Base-by-base conservation (phyloP, 2,329 filamentous ascomycete genomes). In the Xylaria sp. region DNA sequence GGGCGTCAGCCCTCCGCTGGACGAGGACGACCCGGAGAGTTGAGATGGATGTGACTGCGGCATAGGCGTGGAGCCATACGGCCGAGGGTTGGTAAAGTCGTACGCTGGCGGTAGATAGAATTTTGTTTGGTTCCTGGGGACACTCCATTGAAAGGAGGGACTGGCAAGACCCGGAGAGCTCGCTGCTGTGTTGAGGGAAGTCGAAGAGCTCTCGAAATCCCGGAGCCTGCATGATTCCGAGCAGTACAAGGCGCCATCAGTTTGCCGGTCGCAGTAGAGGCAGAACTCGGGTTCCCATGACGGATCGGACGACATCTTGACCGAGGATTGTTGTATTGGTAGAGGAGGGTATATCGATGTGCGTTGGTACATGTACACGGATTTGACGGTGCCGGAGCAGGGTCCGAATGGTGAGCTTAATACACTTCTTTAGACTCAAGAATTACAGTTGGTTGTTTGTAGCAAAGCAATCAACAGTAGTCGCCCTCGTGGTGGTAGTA, bases 211-310 rank as follows among this genome's bases (percentile, higher is more conserved):
- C 81, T 97, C 94, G 75, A 95, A 90, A 82, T 97, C 94, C 73
- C 93, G 92, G 53, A 97, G 86, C 73, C 93, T 89, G 87, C 94
- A 97, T 36, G 92, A 89, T 83, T 97, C 94, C 56, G 93, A 97
- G 87, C 94, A 97, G 86, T 97, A 97, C 73, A 92, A 89, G 70
- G 90, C 90, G 65, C 90, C 90, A 72, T 92, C 88, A 69, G 92
- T 94, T 83, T 97, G 93, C 83, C 92, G 91, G 83, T 97, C 94
- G 85, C 94, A 97, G 84, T 92, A 90, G 76, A 97, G 89, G 86
- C 94, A 97, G 88, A 93, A 97, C 82, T 97, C 91, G 81, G 92
- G 93, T 76, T 92, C 92, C 93, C 94, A 97, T 77, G 77, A 76
- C 46, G 84, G 81, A 74, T 88, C 86, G 78, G 83, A 82, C 79